Evolutionary conservation across 805 yeast species (phyloP).

Genomic region (Cyberlindnera euphorbiiphila): DNA sequence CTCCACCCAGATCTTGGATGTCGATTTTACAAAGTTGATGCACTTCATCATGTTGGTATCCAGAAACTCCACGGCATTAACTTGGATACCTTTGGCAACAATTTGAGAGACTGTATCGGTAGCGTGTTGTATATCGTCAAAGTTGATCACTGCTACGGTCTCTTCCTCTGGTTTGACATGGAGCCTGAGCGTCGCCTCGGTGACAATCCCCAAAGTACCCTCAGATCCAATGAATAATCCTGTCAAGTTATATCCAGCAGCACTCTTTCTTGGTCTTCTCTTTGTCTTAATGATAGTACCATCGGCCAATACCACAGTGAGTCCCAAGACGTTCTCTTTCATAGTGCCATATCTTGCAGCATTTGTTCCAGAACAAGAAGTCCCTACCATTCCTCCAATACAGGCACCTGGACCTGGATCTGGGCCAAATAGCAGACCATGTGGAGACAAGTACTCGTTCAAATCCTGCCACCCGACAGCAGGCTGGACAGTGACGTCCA

Average conservation of each 20-base stretch:
- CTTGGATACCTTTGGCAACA: conserved; percentile 57
- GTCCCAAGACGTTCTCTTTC: conserved; percentile 63
- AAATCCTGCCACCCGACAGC: conserved; percentile 79
- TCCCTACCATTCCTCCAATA: conserved; percentile 75
- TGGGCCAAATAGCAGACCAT: conserved; percentile 64
- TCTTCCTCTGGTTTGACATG: conserved; percentile 64
- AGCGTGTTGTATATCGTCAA: conserved; percentile 66
- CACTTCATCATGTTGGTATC: conserved; percentile 71
- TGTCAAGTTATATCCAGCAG: conserved; percentile 78
- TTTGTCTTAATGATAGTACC: conserved; percentile 74
- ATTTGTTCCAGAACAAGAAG: conserved; percentile 77
- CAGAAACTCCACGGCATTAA: conserved; percentile 73
- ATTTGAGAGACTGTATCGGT: conserved; percentile 63
- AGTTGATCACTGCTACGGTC: conserved; percentile 64
- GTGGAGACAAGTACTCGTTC: conserved; percentile 44
- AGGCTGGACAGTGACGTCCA: conserved; percentile 72
- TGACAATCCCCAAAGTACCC: conserved; percentile 75
- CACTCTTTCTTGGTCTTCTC: conserved; percentile 69
- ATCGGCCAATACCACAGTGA: conserved; percentile 77
- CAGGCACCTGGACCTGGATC: conserved; percentile 81
- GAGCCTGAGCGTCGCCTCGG: conserved; percentile 70
- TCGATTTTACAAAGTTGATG: conserved; percentile 53
- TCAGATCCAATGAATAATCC: conserved; percentile 75
- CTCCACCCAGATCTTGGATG: conserved; percentile 51
- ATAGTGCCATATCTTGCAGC: conserved; percentile 79